Evolutionary conservation across 495 filamentous ascomycete species (phyloP).

Genomic region (Neurospora sp.): DNA sequence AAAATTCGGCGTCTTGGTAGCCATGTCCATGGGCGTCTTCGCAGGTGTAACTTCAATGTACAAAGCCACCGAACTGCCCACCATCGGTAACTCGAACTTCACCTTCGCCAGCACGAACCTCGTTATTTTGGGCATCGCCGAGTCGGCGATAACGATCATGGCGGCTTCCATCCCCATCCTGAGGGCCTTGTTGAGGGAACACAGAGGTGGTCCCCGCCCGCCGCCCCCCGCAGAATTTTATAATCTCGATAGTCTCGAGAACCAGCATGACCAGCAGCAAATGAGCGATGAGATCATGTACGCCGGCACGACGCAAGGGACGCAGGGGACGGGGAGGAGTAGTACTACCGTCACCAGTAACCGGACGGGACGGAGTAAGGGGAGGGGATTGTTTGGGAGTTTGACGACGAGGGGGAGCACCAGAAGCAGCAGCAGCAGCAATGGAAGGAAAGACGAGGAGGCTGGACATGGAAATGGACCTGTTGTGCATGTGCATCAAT

Average conservation of each 20-base stretch:
- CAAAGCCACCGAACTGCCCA: constrained; percentile 20
- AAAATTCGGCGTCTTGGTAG: constrained; percentile 24
- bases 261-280: too few relatives aligned
- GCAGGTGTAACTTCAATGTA: constrained; percentile 10
- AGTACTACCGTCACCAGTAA: not conserved
- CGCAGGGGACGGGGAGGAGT: not conserved
- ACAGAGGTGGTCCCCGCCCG: not conserved
- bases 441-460: not conserved
- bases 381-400: not conserved
- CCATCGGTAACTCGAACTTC: constrained; percentile 17
- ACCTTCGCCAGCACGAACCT: constrained; percentile 19
- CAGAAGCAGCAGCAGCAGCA: not conserved
- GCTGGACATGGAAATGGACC: not conserved
- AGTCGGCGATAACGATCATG: constrained; percentile 23
- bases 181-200: constrained; percentile 8
- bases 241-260: not conserved
- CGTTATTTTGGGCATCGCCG: constrained; percentile 18
- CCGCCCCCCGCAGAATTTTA: not conserved
- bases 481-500: not conserved
- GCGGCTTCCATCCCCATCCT: constrained; percentile 24
- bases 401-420: not conserved
- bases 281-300: not conserved
- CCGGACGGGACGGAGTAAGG: not conserved
- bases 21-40: constrained; percentile 31
- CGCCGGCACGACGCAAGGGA: not conserved